phyloP scores from a whole-genome alignment of 176 grass and related monocot genomes.

The Pontederia crassipes region DNA sequence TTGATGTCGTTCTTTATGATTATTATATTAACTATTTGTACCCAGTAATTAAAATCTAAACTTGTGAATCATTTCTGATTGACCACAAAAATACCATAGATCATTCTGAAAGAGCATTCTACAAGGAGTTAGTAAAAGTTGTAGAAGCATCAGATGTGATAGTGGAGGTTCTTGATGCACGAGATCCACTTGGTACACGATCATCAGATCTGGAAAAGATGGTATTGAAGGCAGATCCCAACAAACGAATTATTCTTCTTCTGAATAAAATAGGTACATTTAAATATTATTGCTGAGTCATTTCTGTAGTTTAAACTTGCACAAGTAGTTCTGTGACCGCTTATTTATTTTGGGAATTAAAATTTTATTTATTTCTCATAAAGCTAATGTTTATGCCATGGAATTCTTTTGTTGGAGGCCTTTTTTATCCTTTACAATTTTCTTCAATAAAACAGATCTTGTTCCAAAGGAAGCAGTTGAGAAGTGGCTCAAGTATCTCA shows the following conservation, averaged over 20 bases:
- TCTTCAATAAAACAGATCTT: constrained; percentile 40
- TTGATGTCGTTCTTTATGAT: not conserved
- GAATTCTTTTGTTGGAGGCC: constrained; percentile 7
- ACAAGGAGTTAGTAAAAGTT: constrained; percentile 95
- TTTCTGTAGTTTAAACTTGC: not conserved
- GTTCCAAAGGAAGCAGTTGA: constrained; percentile 66
- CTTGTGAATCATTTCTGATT: constrained; percentile 1
- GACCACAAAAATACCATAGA: constrained; percentile 29
- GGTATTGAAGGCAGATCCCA: constrained; percentile 63
- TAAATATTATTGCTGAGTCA: not conserved
- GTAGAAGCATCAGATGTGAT: constrained; percentile 86
- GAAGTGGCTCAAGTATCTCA: constrained; percentile 85
- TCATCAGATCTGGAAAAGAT: constrained; percentile 85
- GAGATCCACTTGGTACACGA: constrained; percentile 62
- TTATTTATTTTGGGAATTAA: not conserved
- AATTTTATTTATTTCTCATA: too few relatives aligned
- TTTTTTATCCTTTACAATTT: not conserved
- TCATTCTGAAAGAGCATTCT: constrained; percentile 90
- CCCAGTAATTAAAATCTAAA: not conserved
- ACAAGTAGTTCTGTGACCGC: too few relatives aligned
- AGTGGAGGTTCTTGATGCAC: constrained; percentile 88
- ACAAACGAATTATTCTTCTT: constrained; percentile 73
- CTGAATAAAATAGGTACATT: constrained; percentile 87
- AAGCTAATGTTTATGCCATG: too few relatives aligned
- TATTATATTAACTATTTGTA: not conserved